Evolutionary conservation across 257 asterid genomes (phyloP), one percentile per base, ranked within the genome.

Genomic region (Primulina eburnea): DNA sequence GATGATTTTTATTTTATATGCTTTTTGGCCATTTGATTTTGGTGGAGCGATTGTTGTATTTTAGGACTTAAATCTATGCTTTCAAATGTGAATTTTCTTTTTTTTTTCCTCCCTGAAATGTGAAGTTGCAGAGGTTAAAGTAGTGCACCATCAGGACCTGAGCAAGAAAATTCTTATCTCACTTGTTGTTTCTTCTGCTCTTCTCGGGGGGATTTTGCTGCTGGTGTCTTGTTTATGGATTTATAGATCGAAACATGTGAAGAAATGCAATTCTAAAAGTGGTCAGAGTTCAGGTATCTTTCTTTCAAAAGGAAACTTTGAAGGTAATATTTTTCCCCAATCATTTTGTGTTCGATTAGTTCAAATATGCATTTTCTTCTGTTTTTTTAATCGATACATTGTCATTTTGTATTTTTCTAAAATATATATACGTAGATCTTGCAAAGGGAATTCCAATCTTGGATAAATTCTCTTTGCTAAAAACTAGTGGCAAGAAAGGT

Each of bases 101-200:
- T 32, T 32, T 43, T 61, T 56, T n/a, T 24, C 34, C 35, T 32
- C 73, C 53, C 34, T 73, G 50, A 35, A 64, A 68, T 70, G 73
- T 78, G 77, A 75, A 69, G 79, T 52, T 66, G 75, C 85, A 77
- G 82, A 75, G 73, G 77, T 72, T 20, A 77, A 69, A 68, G 75
- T 71, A 60, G 84, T 65, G 71, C 96, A 88, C 69, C 96, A 76
- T 79, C 89, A 81, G 77, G 87, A 76, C 35, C 68, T 86, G 62
- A 84, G 81, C 81, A 90, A 79, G 82, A 87, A 61, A 73, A 76
- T 86, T 64, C 80, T 87, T 28, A 75, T 88, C 73, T 86, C 95
- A 40, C 89, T 90, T 12, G 81, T 85, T 65, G 84, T 73, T 29
- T 73, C 96, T 50, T 79, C 89, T 35, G 67, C 87, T 14, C 82